Conservation (phyloP, 148 eudicot genomes). For the Vaccinium vitisidaea region DNA sequence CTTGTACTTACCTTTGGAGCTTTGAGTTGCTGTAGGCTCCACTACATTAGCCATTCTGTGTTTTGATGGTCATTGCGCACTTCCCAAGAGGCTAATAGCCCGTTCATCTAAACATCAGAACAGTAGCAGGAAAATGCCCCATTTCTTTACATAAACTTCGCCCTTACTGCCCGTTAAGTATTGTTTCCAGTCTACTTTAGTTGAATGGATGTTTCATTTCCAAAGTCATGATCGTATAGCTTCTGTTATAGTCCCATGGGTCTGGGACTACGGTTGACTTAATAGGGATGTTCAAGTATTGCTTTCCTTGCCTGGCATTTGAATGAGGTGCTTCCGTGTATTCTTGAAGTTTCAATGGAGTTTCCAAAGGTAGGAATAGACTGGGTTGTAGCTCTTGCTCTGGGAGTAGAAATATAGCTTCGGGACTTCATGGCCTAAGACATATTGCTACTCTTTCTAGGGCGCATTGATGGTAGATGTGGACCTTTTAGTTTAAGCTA, state of each 20-base stretch:
- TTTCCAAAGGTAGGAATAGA: not conserved
- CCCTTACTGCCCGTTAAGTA: not conserved
- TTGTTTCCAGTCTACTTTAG: not conserved
- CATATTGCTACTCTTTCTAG: not conserved
- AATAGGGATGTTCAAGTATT: not conserved
- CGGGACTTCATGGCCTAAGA: not conserved
- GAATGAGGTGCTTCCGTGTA: not conserved
- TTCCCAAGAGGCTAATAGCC: not conserved
- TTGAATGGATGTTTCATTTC: not conserved
- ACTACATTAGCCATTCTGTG: not conserved
- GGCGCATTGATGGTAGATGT: not conserved
- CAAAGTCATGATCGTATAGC: not conserved
- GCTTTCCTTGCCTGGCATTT: not conserved
- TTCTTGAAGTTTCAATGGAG: not conserved
- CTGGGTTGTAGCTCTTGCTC: not conserved
- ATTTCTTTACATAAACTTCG: no score
- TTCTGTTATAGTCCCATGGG: not conserved
- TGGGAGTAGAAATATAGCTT: constrained; percentile 15
- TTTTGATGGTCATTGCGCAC: not conserved
- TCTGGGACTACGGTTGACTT: not conserved
- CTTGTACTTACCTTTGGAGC: not conserved
- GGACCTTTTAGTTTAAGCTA: not conserved
- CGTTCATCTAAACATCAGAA: not conserved
- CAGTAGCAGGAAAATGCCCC: not conserved
- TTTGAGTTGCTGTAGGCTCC: not conserved